Evolutionary conservation across 768 basidiomycete genomes (phyloP), one percentile per base, ranked within the genome.

Genomic region (Myochromella boudieri): DNA sequence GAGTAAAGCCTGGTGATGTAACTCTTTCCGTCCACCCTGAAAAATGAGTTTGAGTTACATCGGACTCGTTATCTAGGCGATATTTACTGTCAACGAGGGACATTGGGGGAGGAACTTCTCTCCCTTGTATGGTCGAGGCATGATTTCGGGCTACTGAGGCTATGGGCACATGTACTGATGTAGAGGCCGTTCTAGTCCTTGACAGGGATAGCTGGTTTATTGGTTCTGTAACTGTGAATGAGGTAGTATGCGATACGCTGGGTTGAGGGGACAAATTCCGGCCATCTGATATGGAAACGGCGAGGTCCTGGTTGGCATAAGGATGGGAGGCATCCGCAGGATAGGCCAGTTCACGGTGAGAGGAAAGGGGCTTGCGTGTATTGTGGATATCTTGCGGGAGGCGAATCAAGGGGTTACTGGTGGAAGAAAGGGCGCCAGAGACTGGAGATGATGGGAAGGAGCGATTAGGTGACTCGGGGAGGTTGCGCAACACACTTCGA

Each of bases 281-380:
- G 44, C 56, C 55, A 38, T 68, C 68, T 36, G 69, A 55, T 44
- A 71, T 60, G 28, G 67, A 66, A 21, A 67, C 61, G 25, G 77
- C 77, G 36, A 87, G 68, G 51, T 89, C 84, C 6, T 88, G 87
- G 56, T 91, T 89, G 42, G 89, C 89, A 60, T 89, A 91, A 21
- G 89, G 89, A 67, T 91, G 89, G 29, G 76, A 58, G 29, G 60
- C 69, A 52, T 73, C 73, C 49, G 68, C 69, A 32, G 60, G 58
- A 47, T 61, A 64, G 53, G 60, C 57, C 39, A 41, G 28, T 44
- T 46, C 48, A 50, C 37, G 31, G 45, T 56, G 42, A 36, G 53
- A 38, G 11, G 46, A 37, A 24, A 45, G 24, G 7, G 56, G 46
- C 34, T 49, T 48, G 9, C 45, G 49, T 21, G 58, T 38, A 25